phyloP scores from a whole-genome alignment of 2,329 filamentous ascomycete genomes.

The Aspergillus sp. region DNA sequence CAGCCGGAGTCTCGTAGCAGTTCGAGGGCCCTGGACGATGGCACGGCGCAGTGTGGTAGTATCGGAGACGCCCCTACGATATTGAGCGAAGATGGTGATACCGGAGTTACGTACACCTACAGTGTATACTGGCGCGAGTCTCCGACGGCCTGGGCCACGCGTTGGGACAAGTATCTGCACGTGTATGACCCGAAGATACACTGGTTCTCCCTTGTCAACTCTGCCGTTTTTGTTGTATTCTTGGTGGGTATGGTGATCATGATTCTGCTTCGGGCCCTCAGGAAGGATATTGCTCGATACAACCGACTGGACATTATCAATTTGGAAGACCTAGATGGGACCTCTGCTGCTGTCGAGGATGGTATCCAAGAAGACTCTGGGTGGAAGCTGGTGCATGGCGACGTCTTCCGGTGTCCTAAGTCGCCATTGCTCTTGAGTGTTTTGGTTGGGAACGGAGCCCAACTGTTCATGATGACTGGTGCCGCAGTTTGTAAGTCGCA shows the following conservation, averaged over 20 bases:
- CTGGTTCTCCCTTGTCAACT: conserved; percentile 97
- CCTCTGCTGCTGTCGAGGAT: conserved; percentile 67
- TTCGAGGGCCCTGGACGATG: conserved; percentile 42
- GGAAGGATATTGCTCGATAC: conserved; percentile 93
- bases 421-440: conserved; percentile 78
- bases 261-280: conserved; percentile 78
- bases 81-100: conserved; percentile 56
- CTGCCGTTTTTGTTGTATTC: conserved; percentile 87
- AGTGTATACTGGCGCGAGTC: conserved; percentile 84
- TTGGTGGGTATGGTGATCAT: conserved; percentile 84
- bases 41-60: conserved; percentile 56
- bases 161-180: conserved; percentile 98
- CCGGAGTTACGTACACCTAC: conserved; percentile 77
- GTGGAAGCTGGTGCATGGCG: conserved; percentile 96
- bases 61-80: conserved; percentile 48
- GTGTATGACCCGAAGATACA: conserved; percentile 97
- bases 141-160: conserved; percentile 81
- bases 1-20: conserved; percentile 66
- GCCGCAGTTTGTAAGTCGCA: conserved; percentile 63
- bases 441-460: conserved; percentile 84
- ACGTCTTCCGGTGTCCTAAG: conserved; percentile 85
- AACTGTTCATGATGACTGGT: conserved; percentile 96
- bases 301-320: conserved; percentile 88
- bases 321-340: conserved; percentile 78
- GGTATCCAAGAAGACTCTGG: conserved; percentile 95